These are phyloP conservation scores for Phytophthora sojae DNA, from an alignment of 352 stramenopile species.

Conservation along the genomic window DNA sequence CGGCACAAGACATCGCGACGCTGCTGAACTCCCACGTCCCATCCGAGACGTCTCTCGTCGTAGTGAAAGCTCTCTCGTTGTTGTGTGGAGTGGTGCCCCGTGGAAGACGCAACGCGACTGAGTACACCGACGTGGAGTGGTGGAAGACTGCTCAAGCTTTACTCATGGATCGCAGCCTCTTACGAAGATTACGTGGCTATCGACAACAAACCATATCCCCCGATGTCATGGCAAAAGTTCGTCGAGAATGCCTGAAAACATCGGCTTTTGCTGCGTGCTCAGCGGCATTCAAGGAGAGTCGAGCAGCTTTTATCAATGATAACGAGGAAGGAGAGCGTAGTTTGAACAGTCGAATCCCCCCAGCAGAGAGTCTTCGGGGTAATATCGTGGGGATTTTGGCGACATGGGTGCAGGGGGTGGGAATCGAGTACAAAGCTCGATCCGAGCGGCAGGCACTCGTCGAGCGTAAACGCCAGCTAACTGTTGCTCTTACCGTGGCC, in stretches of 20 bases:
- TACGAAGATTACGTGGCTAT: constrained; percentile 67
- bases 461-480: constrained; percentile 63
- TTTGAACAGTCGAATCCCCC: constrained; percentile 37
- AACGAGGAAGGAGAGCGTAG: constrained; percentile 16
- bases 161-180: constrained; percentile 78
- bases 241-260: constrained; percentile 71
- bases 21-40: constrained; percentile 70
- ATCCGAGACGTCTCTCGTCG: constrained; percentile 54
- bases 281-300: constrained; percentile 30
- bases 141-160: constrained; percentile 82
- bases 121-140: constrained; percentile 84
- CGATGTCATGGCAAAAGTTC: constrained; percentile 82
- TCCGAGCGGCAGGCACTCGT: constrained; percentile 59
- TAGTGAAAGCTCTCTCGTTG: constrained; percentile 83
- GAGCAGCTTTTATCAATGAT: not conserved
- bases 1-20: constrained; percentile 73
- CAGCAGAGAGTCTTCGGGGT: constrained; percentile 45
- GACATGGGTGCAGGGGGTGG: constrained; percentile 78
- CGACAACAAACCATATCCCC: constrained; percentile 55
- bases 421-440: constrained; percentile 77
- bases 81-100: constrained; percentile 67
- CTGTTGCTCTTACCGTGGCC: constrained; percentile 40
- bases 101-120: constrained; percentile 55
- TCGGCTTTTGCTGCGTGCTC: constrained; percentile 50
- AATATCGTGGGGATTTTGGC: constrained; percentile 65